Evolutionary conservation across 1,284 basidiomycete species (phyloP), one percentile per base, ranked within the genome.

Genomic region (Phellinidium pouzarii): DNA sequence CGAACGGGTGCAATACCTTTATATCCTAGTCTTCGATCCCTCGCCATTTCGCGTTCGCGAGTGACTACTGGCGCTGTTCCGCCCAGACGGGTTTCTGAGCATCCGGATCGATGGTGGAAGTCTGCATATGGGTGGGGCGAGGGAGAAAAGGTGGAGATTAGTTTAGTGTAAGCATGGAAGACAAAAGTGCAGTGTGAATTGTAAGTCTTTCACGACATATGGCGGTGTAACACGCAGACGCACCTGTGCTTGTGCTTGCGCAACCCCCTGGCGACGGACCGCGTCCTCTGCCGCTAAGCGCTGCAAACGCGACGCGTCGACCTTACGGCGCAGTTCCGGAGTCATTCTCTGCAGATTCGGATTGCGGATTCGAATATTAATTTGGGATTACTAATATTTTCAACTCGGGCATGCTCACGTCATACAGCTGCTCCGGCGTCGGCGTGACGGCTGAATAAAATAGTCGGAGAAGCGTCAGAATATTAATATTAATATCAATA

Each of bases 391-490:
- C n/a, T n/a, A n/a, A 40, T 20, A 17, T 3, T 17, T 40, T 11
- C 19, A 19, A 7, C 19, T 17, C 12, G 37, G 3, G 5, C 20
- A 47, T 53, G 25, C 55, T 23, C 42, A 56, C 50, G 5, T 53
- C 55, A 26, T 60, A 60, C n/a, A 58, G 52, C 43, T 60, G 52
- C 34, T 60, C 59, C 11, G 58, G 58, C n/a, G 59, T 60, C 5
- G 59, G 59, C 14, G 55, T 57, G 14, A 58, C 58, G 7, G 49
- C 59, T 60, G 36, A 17, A 23, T 42, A 9, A 41, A 14, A 17
- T 22, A 29, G 31, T 26, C 17, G 22, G 43, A n/a, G 7, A 7
- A 23, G n/a, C n/a, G n/a, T n/a, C n/a, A n/a, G n/a, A n/a, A n/a
- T n/a, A n/a, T n/a, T n/a, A n/a, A n/a, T n/a, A n/a, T n/a, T n/a